Evolutionary conservation across 768 basidiomycete genomes (phyloP).

Genomic region (Calocybe cyanea): DNA sequence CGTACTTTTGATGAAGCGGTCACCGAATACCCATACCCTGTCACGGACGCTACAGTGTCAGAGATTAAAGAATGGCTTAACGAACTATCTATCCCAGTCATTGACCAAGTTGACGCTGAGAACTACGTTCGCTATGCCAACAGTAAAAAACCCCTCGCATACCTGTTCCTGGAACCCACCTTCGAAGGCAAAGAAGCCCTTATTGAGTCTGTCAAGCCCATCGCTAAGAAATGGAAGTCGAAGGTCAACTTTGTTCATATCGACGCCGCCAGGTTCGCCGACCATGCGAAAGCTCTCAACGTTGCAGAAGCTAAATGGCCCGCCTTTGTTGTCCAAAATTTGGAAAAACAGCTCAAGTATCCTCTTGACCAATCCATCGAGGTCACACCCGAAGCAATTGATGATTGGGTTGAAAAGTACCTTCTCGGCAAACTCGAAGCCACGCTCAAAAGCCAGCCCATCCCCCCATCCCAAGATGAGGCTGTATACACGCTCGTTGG

Average conservation of each 20-base stretch:
- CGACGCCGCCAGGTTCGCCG: conserved; percentile 90
- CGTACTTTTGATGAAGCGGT: conserved; percentile 86
- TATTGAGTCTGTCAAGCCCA: conserved; percentile 64
- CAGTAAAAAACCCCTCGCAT: conserved; percentile 85
- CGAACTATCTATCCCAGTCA: conserved; percentile 79
- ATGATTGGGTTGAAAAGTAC: conserved; percentile 60
- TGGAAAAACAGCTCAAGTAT: conserved; percentile 83
- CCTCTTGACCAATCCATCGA: conserved; percentile 72
- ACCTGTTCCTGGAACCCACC: conserved; percentile 87
- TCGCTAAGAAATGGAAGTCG: conserved; percentile 79
- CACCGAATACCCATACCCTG: conserved; percentile 62
- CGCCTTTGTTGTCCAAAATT: conserved; percentile 87
- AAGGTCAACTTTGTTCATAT: conserved; percentile 98
- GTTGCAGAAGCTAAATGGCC: conserved; percentile 87
- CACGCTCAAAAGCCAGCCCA: conserved; percentile 84
- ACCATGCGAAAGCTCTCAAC: conserved; percentile 95
- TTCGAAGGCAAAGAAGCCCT: conserved; percentile 59
- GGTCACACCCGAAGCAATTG: conserved; percentile 53
- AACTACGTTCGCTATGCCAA: conserved; percentile 86
- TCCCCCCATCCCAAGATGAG: conserved; percentile 82
- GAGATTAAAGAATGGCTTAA: conserved; percentile 77
- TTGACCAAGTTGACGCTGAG: conserved; percentile 92
- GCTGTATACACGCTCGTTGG: conserved; percentile 81
- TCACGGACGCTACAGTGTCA: conserved; percentile 48
- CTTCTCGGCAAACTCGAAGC: conserved; percentile 72